Conservation (phyloP, 2,329 filamentous ascomycete species). For the Fusarium pseudoanthophilum region DNA sequence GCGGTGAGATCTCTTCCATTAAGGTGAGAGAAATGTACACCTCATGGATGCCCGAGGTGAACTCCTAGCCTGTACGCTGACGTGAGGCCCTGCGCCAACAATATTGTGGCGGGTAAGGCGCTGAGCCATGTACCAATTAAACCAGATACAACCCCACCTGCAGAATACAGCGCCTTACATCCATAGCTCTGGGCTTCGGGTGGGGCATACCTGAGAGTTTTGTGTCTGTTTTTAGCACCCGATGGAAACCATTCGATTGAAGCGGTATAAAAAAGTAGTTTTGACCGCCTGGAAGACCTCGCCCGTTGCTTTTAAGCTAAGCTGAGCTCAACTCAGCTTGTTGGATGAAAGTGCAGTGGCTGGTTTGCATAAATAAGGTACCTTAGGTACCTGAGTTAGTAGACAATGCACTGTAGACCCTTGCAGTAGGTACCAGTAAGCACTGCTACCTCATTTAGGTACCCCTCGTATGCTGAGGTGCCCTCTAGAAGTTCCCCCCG, state of each 20-base stretch:
- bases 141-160: constrained; percentile 28
- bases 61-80: constrained; percentile 25
- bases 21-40: not conserved
- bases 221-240: constrained; percentile 31
- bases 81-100: constrained; percentile 32
- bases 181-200: constrained; percentile 10
- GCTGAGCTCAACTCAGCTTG: constrained; percentile 1
- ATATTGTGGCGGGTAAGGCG: constrained; percentile 20
- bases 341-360: constrained; percentile 1
- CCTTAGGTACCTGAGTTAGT: not conserved
- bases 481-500: constrained; percentile 22
- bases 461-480: constrained; percentile 19
- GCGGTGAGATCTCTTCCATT: constrained; percentile 5
- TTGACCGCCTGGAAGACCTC: constrained; percentile 10
- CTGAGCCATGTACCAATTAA: constrained; percentile 28
- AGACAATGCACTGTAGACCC: not conserved
- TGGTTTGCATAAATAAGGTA: constrained; percentile 3
- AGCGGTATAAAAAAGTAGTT: constrained; percentile 19
- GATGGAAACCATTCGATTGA: constrained; percentile 12
- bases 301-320: not conserved
- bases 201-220: constrained; percentile 16
- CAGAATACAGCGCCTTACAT: constrained; percentile 8
- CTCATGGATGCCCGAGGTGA: not conserved
- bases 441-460: constrained; percentile 4
- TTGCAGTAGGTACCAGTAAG: constrained; percentile 20